Evolutionary conservation across 2,329 filamentous ascomycete species (phyloP).

Genomic region (Ceratocystis papillata): DNA sequence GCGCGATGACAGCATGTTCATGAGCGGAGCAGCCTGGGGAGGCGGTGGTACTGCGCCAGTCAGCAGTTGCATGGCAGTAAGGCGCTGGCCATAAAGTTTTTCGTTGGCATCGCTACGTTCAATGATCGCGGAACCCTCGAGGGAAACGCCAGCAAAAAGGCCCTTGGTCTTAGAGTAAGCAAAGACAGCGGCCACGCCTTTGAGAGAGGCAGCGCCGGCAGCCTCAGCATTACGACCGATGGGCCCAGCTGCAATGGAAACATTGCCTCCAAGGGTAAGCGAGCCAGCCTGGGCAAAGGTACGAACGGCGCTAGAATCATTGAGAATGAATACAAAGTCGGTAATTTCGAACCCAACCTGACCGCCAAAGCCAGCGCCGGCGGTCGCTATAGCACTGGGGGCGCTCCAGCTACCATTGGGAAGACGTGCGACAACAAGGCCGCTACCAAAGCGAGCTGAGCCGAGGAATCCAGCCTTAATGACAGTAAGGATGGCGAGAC

Average conservation of each 20-base stretch:
- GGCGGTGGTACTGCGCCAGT: slow-evolving; percentile 68
- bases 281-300: slow-evolving; percentile 89
- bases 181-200: slow-evolving; percentile 83
- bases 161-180: slow-evolving; percentile 98
- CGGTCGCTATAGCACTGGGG: slow-evolving; percentile 68
- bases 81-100: slow-evolving; percentile 78
- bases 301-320: slow-evolving; percentile 78
- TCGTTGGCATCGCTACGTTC: slow-evolving; percentile 95
- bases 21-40: slow-evolving; percentile 69
- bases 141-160: slow-evolving; percentile 84
- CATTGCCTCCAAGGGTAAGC: slow-evolving; percentile 88
- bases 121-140: slow-evolving; percentile 87
- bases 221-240: slow-evolving; percentile 93
- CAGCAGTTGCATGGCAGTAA: slow-evolving; percentile 73
- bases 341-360: slow-evolving; percentile 82
- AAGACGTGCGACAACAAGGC: slow-evolving; percentile 69
- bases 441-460: slow-evolving; percentile 69
- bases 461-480: slow-evolving; percentile 81
- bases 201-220: slow-evolving; percentile 82
- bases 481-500: slow-evolving; percentile 74
- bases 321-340: slow-evolving; percentile 97
- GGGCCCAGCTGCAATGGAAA: slow-evolving; percentile 87
- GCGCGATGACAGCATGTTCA: slow-evolving; percentile 73
- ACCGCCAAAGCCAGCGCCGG: slow-evolving; percentile 71
- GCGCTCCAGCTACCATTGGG: slow-evolving; percentile 71